These are phyloP conservation scores for Dactylellina sp. DNA, from an alignment of 2,329 filamentous ascomycete genomes.

Conservation along the genomic window DNA sequence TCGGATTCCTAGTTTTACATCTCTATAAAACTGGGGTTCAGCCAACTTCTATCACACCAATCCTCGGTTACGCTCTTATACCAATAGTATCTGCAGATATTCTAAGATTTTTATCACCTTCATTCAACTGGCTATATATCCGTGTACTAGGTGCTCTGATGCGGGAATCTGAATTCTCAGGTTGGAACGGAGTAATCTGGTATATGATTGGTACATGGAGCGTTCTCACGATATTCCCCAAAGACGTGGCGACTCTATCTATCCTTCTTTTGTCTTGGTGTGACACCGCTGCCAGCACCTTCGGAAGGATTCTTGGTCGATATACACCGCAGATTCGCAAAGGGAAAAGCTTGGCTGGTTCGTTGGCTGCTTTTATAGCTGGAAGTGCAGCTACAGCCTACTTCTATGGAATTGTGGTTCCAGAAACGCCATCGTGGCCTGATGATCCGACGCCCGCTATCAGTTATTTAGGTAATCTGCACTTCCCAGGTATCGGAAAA, in stretches of 20 bases:
- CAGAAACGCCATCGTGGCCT: constrained; percentile 73
- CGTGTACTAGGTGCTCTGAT: constrained; percentile 86
- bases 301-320: constrained; percentile 87
- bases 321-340: constrained; percentile 86
- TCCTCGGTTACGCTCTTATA: constrained; percentile 81
- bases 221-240: constrained; percentile 87
- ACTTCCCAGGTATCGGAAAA: constrained; percentile 73
- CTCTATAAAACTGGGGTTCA: constrained; percentile 85
- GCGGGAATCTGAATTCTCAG: constrained; percentile 93
- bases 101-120: constrained; percentile 82
- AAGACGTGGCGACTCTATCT: constrained; percentile 89
- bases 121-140: constrained; percentile 89
- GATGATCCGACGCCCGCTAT: constrained; percentile 78
- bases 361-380: constrained; percentile 81
- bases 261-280: constrained; percentile 96
- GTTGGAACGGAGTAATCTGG: constrained; percentile 97
- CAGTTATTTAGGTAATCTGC: constrained; percentile 82
- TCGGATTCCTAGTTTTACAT: constrained; percentile 91
- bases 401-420: constrained; percentile 90
- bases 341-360: constrained; percentile 93
- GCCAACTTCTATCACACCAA: constrained; percentile 81
- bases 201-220: constrained; percentile 92
- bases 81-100: constrained; percentile 86
- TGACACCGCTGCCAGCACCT: constrained; percentile 94
- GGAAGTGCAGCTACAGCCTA: constrained; percentile 84